Evolutionary conservation across 768 basidiomycete genomes (phyloP).

Genomic region (Paxillus involutus): DNA sequence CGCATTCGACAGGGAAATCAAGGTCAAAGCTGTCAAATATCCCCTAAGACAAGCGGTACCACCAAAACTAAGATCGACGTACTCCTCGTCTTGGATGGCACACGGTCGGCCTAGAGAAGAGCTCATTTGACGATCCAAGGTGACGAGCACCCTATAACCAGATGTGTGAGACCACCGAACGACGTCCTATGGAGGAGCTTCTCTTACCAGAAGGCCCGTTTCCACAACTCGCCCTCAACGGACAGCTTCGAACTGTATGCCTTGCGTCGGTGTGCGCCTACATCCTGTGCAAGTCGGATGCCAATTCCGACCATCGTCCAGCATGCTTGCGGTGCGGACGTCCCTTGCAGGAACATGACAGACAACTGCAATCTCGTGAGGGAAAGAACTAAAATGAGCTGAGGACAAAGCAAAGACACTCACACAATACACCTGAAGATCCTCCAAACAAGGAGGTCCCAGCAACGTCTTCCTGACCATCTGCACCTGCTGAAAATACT

Average conservation of each 20-base stretch:
- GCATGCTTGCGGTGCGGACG: constrained; percentile 58
- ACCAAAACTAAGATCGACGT: constrained; percentile 21
- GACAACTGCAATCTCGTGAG: constrained; percentile 40
- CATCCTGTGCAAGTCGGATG: constrained; percentile 58
- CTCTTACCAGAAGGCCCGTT: constrained; percentile 48
- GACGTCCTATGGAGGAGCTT: background rate
- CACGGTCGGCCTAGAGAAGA: constrained; percentile 63
- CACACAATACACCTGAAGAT: constrained; percentile 69
- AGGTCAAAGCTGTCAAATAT: constrained; percentile 51
- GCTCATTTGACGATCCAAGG: constrained; percentile 34
- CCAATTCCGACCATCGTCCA: constrained; percentile 70
- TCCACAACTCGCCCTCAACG: constrained; percentile 61
- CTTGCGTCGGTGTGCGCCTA: constrained; percentile 51
- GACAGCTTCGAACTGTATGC: constrained; percentile 30
- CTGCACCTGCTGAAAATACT: constrained; percentile 51
- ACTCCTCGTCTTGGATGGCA: constrained; percentile 73
- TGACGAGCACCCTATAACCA: constrained; percentile 27
- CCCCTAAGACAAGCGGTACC: background rate
- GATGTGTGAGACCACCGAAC: background rate
- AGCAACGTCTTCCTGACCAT: constrained; percentile 58
- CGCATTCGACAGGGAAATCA: constrained; percentile 62
- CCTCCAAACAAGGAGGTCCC: constrained; percentile 58
- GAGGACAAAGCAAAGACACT: constrained; percentile 18
- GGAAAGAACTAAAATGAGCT: constrained; percentile 7
- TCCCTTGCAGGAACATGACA: constrained; percentile 53